Base-by-base conservation (phyloP, 768 basidiomycete genomes). In the Russula emetica region DNA sequence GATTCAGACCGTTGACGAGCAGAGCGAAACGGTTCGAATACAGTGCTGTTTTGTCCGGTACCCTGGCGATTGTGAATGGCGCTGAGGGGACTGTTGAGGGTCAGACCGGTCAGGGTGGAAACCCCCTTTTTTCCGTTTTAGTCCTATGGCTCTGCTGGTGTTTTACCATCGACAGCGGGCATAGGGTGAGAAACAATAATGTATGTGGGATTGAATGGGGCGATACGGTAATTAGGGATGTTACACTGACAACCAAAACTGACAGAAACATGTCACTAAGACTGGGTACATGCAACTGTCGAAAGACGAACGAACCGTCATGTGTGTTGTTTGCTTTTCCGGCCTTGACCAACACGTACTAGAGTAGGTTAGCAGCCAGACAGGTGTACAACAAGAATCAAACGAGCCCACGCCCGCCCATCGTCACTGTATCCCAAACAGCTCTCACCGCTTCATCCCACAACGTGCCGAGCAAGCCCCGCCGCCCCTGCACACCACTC, bases 371-470 rank as follows among this genome's bases (percentile, higher is more conserved):
- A 26, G 50, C 50, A 51, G 28, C 28, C 28, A 28, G 51, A 38
- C 3, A 20, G 40, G 13, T 2, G 24, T 26, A 24, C 36, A 18
- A 24, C n/a, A 26, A 24, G 32, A 26, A 22, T 55, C 42, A 69
- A 6, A 69, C 66, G 26, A 69, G 62, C 18, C 68, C 68, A n/a
- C 68, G 52, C 8, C 68, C 68, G 9, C 68, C 68, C 68, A 69
- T 69, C 26, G 52, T 32, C 4, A 67, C 60, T 2, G 68, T 69
- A 55, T 67, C 66, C 55, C 60, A 53, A 1, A 69, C 14, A 1
- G 68, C 68, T 22, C 66, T 52, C 28, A 64, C 62, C 26, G 60
- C 26, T 44, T 69, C 68, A 26, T 63, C 55, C 66, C 68, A 69
- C 24, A 69, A 30, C 0, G 47, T 34, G 20, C 60, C 16, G 47